A percentile compares a stretch with the other conserved stretches of the same genome.
Evolutionary conservation across 2,329 filamentous ascomycete species (phyloP).

Genomic region (Drechslerella coelobrocha): DNA sequence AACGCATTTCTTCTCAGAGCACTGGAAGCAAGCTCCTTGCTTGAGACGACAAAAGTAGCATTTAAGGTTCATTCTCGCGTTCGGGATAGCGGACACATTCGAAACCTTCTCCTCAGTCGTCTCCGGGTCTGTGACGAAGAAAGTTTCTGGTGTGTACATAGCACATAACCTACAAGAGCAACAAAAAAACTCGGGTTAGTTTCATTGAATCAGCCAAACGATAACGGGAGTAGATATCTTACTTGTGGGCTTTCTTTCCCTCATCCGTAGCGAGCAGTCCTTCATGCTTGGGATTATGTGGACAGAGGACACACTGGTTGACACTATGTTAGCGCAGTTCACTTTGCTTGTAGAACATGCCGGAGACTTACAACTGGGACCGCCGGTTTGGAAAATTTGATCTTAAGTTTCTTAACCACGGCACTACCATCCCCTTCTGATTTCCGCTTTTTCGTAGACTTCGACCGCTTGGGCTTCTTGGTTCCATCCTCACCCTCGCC

Average conservation of each 20-base stretch:
- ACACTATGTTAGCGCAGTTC: conserved; percentile 31
- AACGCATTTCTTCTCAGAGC: conserved; percentile 91
- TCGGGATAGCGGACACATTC: conserved; percentile 81
- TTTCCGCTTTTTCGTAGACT: conserved; percentile 53
- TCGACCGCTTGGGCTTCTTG: conserved; percentile 59
- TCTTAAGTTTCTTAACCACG: conserved; percentile 63
- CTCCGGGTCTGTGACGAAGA: conserved; percentile 71
- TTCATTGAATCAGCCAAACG: background rate
- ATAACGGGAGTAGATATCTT: no score
- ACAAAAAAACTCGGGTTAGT: conserved; percentile 4
- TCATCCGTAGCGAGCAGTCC: conserved; percentile 87
- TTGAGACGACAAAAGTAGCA: conserved; percentile 88
- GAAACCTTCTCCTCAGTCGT: conserved; percentile 74
- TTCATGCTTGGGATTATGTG: conserved; percentile 82
- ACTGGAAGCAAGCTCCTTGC: conserved; percentile 95
- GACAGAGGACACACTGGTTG: conserved; percentile 77
- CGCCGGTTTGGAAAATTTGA: conserved; percentile 66
- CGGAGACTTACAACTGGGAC: conserved; percentile 61
- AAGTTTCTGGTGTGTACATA: conserved; percentile 89
- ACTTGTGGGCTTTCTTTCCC: conserved; percentile 81
- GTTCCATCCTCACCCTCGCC: conserved; percentile 71
- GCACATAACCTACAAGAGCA: conserved; percentile 74
- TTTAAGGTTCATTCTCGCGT: conserved; percentile 86
- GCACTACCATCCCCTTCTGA: conserved; percentile 31
- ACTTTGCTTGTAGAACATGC: conserved; percentile 27